Conservation (phyloP, 257 asterid genomes). For the Jaltomata sinuosa region DNA sequence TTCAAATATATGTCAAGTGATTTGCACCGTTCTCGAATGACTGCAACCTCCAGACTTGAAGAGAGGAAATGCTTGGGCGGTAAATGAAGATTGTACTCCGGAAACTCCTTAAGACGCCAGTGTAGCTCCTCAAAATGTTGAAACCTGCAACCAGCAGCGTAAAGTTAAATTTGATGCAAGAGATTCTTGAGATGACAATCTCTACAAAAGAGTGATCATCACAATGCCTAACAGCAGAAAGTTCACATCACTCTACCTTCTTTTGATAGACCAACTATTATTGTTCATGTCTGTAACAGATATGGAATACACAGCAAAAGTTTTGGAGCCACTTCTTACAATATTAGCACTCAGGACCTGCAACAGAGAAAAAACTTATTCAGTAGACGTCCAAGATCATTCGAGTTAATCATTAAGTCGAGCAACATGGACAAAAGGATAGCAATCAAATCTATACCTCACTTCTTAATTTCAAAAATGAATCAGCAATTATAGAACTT, state of each 20-base stretch:
- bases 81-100: conserved; percentile 85
- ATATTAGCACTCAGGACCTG: conserved; percentile 86
- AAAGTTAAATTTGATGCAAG: conserved; percentile 1
- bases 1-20: conserved; percentile 84
- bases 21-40: conserved; percentile 82
- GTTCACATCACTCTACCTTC: conserved; percentile 45
- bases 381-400: not conserved
- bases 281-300: conserved; percentile 68
- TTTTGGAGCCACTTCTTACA: conserved; percentile 85
- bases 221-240: not conserved
- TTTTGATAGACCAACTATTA: conserved; percentile 90
- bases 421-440: not conserved
- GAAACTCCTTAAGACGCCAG: conserved; percentile 84
- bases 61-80: conserved; percentile 97
- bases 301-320: conserved; percentile 76
- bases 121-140: conserved; percentile 95
- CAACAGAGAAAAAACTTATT: conserved; percentile 14
- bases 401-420: not conserved
- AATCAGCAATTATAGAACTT: conserved; percentile 48
- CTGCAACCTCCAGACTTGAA: conserved; percentile 59
- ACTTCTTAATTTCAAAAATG: conserved; percentile 70
- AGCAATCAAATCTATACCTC: conserved; percentile 45
- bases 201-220: not conserved
- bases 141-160: conserved; percentile 40
- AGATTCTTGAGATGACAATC: not conserved